These are phyloP conservation scores for Scedosporium minutisporum DNA, from an alignment of 2,329 filamentous ascomycete genomes.

Conservation along the genomic window DNA sequence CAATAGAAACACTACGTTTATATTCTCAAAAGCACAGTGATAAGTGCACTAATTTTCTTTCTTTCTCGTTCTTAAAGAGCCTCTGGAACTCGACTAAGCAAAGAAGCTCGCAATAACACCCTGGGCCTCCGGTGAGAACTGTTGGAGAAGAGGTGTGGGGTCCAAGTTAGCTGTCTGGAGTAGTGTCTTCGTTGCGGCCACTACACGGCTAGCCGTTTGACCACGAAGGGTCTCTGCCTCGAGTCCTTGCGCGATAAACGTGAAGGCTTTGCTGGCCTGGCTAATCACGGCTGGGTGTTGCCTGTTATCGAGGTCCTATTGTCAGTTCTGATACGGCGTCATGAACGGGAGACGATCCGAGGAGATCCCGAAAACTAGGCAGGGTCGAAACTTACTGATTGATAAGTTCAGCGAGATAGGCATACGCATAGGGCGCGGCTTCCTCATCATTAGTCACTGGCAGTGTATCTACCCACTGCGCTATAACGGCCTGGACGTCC, in stretches of 20 bases:
- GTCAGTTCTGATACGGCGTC: background rate
- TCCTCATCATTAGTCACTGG: conserved; percentile 94
- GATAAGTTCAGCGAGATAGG: conserved; percentile 83
- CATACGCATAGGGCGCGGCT: conserved; percentile 91
- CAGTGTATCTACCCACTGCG: conserved; percentile 84
- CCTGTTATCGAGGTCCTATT: conserved; percentile 34
- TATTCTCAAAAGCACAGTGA: background rate
- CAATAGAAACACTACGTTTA: no score
- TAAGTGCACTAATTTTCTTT: background rate
- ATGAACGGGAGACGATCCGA: background rate
- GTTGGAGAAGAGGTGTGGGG: conserved; percentile 63
- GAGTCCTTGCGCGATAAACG: conserved; percentile 76
- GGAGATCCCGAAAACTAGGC: background rate
- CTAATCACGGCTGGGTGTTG: conserved; percentile 73
- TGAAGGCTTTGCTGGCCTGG: conserved; percentile 74
- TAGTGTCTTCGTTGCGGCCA: conserved; percentile 67
- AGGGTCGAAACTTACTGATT: conserved; percentile 63
- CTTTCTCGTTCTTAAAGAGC: background rate
- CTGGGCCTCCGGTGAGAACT: conserved; percentile 72
- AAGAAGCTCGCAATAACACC: conserved; percentile 72
- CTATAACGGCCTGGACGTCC: conserved; percentile 65
- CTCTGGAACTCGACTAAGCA: conserved; percentile 32
- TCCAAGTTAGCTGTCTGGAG: conserved; percentile 66
- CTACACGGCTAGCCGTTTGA: conserved; percentile 68
- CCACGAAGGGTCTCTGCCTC: conserved; percentile 86